phyloP scores from a whole-genome alignment of 176 grass and related monocot genomes.

The Oryza rufipogon region DNA sequence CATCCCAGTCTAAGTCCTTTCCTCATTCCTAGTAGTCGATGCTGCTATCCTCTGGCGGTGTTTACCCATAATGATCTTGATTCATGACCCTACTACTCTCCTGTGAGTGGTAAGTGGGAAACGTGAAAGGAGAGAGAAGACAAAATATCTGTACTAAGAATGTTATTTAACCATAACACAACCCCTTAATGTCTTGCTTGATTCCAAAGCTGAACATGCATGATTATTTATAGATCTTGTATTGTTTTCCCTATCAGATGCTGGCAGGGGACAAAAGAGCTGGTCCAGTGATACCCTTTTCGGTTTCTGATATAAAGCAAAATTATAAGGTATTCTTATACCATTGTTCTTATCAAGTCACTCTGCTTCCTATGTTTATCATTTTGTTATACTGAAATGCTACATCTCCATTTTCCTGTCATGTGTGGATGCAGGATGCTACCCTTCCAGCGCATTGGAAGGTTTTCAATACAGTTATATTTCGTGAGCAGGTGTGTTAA shows the following conservation, averaged over 20 bases:
- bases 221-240: conserved; percentile 22
- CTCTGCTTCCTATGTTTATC: neutral
- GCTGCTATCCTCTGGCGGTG: no score
- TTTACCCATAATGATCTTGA: no score
- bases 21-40: no score
- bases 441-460: conserved; percentile 81
- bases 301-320: conserved; percentile 50
- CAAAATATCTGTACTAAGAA: neutral
- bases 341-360: neutral
- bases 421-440: conserved; percentile 53
- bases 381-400: conserved; percentile 14
- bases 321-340: conserved; percentile 56
- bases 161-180: neutral
- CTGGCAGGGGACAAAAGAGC: conserved; percentile 20
- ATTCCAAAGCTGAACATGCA: neutral
- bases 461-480: conserved; percentile 81
- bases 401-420: conserved; percentile 21
- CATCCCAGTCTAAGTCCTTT: no score
- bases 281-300: conserved; percentile 42
- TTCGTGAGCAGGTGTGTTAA: conserved; percentile 59
- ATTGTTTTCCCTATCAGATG: conserved; percentile 39
- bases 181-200: neutral
- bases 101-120: neutral
- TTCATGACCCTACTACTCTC: neutral
- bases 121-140: neutral